Base-by-base conservation (phyloP, 768 basidiomycete genomes). In the Pleurotus ostreatus region DNA sequence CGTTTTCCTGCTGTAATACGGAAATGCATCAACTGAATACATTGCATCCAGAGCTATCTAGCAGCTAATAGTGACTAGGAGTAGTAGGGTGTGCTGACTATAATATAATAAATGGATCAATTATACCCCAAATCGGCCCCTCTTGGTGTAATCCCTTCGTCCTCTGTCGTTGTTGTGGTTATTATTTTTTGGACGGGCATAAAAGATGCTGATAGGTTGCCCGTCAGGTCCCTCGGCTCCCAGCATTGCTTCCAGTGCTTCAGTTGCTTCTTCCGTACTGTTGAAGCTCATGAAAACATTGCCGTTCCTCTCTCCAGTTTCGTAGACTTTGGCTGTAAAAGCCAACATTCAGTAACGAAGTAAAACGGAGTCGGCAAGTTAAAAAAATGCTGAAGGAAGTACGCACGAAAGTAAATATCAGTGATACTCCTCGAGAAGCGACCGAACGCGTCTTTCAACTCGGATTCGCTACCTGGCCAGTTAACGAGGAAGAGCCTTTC, bases 281-380 rank as follows among this genome's bases (percentile, higher is more conserved):
- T 59, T 68, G 65, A 88, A 86, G 58, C 83, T 75, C 55, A 88
- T 64, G 68, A 84, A 87, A 22, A 78, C 82, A 3, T 60, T 68
- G 5, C 68, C 66, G n/a, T 56, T 63, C 8, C 57, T 56, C 13
- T 62, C 62, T 23, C 73, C 71, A 0, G 66, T 72, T 20, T 68
- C 57, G n/a, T 55, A 65, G 57, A 67, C 63, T 58, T 70, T 72
- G 59, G 73, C 71, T 77, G 46, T 55, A 41, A 18, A 39, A 9
- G 61, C 49, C 1, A 57, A 59, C 45, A 51, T 52, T 25, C 58
- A 47, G 23, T 18, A 16, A 20, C 2, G 38, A 18, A 16, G 20
- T 23, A 37, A 49, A 30, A 52, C 4, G 2, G 13, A 20, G 46
- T 38, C 20, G 7, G 30, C 37, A 25, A 49, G 39, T 5, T 1